Evolutionary conservation across 1,284 basidiomycete species (phyloP).

Genomic region (Sutorius eximius): DNA sequence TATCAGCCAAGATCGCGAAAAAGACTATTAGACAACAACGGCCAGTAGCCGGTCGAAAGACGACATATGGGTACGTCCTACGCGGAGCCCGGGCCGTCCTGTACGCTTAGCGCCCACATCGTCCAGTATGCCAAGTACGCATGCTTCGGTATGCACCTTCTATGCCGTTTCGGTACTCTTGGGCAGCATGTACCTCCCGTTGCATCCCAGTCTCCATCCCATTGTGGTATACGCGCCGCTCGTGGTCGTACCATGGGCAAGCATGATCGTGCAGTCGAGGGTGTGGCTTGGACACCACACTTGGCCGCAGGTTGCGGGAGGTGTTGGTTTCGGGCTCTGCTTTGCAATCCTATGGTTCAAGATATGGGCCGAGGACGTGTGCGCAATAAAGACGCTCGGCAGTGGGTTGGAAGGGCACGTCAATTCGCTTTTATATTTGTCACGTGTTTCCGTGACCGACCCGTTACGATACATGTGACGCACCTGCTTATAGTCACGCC

Average conservation of each 20-base stretch:
- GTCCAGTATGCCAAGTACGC: conserved; percentile 84
- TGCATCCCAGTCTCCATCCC: conserved; percentile 46
- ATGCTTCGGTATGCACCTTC: conserved; percentile 75
- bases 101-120: conserved; percentile 13
- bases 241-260: conserved; percentile 55
- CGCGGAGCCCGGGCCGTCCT: conserved; percentile 2
- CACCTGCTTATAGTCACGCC: conserved; percentile 20
- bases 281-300: conserved; percentile 85
- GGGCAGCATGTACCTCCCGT: conserved; percentile 53
- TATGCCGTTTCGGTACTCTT: conserved; percentile 69
- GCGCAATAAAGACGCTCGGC: conserved; percentile 21
- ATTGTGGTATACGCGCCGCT: conserved; percentile 42
- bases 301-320: conserved; percentile 69
- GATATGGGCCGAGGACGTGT: conserved; percentile 47
- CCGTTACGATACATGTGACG: conserved; percentile 25
- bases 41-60: conserved; percentile 55
- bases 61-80: conserved; percentile 60
- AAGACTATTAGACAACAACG: conserved; percentile 67
- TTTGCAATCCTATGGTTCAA: conserved; percentile 63
- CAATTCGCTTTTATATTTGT: background rate
- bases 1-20: conserved; percentile 72
- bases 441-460: conserved; percentile 24
- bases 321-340: conserved; percentile 56
- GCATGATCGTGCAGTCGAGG: conserved; percentile 62
- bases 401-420: conserved; percentile 13